These are phyloP conservation scores for Hericium coralloides DNA, from an alignment of 768 basidiomycete genomes.

Conservation along the genomic window DNA sequence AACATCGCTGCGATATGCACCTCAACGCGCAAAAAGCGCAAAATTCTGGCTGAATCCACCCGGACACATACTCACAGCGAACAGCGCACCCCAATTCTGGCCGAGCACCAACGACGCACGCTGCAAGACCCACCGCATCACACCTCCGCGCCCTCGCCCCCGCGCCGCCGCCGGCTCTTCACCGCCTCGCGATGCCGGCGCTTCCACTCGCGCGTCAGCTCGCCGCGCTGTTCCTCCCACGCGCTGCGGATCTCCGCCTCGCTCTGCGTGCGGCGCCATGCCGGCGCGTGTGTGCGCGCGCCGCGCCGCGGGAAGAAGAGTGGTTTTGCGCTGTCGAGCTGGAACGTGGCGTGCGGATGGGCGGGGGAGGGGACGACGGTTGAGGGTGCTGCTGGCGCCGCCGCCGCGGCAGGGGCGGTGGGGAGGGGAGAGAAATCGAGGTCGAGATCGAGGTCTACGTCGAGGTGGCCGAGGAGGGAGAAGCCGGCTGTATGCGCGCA, in stretches of 20 bases:
- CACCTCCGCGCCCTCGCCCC: conserved; percentile 16
- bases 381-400: neutral
- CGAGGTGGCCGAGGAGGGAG: conserved; percentile 67
- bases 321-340: neutral
- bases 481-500: conserved; percentile 42
- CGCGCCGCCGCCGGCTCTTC: conserved; percentile 50
- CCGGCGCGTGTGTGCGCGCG: neutral
- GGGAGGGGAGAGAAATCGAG: conserved; percentile 1
- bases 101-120: no score
- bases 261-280: conserved; percentile 30
- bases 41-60: no score
- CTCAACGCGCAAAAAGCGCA: no score
- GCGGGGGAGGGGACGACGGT: no score
- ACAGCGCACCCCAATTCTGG: no score
- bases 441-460: conserved; percentile 45
- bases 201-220: conserved; percentile 73
- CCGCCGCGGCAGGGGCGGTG: neutral
- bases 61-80: no score
- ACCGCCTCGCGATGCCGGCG: conserved; percentile 66
- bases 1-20: no score
- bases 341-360: neutral
- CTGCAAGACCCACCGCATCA: conserved; percentile 12
- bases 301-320: conserved; percentile 7
- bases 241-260: conserved; percentile 52
- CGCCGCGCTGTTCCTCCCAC: conserved; percentile 65